phyloP scores from a whole-genome alignment of 1,139 yeast species.

The Saccharomycopsis hybrid region DNA sequence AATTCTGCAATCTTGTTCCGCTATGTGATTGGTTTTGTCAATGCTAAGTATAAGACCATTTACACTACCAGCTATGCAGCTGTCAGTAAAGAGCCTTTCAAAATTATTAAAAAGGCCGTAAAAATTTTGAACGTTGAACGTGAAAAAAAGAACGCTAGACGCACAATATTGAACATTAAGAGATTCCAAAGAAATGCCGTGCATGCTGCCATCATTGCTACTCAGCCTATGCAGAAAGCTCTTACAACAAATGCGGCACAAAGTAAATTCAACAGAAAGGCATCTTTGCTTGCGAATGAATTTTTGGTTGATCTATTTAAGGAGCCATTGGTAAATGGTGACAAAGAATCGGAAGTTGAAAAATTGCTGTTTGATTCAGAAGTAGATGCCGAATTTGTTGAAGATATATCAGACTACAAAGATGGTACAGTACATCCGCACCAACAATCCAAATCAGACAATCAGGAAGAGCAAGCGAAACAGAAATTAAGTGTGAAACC shows the following conservation, averaged over 20 bases:
- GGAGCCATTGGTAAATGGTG: background rate
- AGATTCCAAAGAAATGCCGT: background rate
- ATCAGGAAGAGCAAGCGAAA: background rate
- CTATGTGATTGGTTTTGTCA: background rate
- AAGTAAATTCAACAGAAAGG: background rate
- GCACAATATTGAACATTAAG: background rate
- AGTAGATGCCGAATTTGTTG: too few species aligned
- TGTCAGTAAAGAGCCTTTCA: background rate
- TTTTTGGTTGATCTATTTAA: background rate
- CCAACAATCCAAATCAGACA: background rate
- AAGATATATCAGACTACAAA: too few species aligned
- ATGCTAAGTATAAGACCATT: background rate
- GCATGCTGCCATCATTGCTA: too few species aligned
- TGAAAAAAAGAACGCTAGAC: background rate
- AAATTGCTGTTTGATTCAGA: background rate
- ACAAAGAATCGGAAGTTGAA: background rate
- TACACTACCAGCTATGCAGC: background rate
- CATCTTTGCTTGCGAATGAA: background rate
- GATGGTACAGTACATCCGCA: too few species aligned
- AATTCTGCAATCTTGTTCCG: conserved; percentile 1
- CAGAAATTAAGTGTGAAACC: background rate
- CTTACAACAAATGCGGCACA: background rate
- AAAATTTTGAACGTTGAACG: background rate
- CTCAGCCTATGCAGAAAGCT: background rate
- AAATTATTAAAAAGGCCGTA: background rate